Evolutionary conservation across 352 stramenopile genomes (phyloP), one percentile per base, ranked within the genome.

Genomic region (Phytophthora syringae): DNA sequence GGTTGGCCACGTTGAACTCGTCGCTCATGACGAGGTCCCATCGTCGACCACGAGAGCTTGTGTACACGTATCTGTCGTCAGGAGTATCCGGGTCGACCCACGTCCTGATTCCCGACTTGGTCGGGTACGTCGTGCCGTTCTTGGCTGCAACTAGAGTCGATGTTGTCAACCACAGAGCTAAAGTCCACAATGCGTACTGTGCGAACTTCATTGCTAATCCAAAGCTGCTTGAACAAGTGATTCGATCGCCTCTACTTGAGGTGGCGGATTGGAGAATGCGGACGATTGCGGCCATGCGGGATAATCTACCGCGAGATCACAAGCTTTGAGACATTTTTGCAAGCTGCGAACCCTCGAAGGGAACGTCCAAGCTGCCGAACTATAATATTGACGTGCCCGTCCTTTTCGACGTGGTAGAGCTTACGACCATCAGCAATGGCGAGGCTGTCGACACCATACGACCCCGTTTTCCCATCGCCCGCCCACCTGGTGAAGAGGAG

Each of bases 1-100:
- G 71, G 32, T 82, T 80, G 0, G 84, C 32, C 7, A 66, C 71
- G 58, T 88, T 91, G 49, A 93, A 86, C 64, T 89, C 76, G 64
- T 93, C 85, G 36, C 78, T 90, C 76, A 92, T 91, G 21, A 85
- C 69, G 21, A 92, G 67, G 15, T 86, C 53, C 76, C 80, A 90
- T 37, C 27, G 37, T 22, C 84, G 71, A 24, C 86, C 86, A 11
- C 82, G 79, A 5, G 84, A 83, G 7, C 36, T 72, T 3, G 32
- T 64, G 48, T 80, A 82, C 7, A 51, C 64, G 56, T 76, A 68
- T 36, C 42, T 48, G 30, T 82, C 67, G 2, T 68, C 16, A 11
- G 81, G 81, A 5, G 81, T 90, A 13, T 72, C 76, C 1, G 74
- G 72, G 47, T 90, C 81, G 15, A 90, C 74, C 78, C 79, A 90